These are phyloP conservation scores for Delphinella strobiligena DNA, from an alignment of 2,329 filamentous ascomycete species.

Conservation along the genomic window DNA sequence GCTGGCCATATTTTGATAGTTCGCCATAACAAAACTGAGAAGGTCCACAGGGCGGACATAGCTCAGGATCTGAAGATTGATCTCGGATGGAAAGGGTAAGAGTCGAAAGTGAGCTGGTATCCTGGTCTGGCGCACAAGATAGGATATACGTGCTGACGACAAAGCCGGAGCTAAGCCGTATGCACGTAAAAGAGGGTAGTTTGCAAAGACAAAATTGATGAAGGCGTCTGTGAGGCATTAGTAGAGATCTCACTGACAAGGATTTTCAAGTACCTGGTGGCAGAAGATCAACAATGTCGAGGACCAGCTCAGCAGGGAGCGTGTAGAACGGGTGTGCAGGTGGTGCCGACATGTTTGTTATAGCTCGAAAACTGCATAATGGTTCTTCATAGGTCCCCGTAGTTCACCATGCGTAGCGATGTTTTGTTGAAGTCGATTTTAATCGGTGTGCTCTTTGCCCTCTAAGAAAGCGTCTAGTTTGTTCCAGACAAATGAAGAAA, in stretches of 20 bases:
- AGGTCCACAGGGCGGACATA: slow-evolving; percentile 25
- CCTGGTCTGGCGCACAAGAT: slow-evolving; percentile 12
- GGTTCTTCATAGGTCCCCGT: too few species aligned
- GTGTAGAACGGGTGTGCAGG: slow-evolving; percentile 27
- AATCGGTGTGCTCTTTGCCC: slow-evolving; percentile 11
- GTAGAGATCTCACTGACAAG: background rate
- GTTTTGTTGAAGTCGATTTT: slow-evolving; percentile 3
- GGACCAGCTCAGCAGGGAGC: slow-evolving; percentile 35
- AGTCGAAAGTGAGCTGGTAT: slow-evolving; percentile 18
- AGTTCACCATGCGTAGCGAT: too few species aligned
- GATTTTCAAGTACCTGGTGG: slow-evolving; percentile 15
- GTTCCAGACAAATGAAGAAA: slow-evolving; percentile 34
- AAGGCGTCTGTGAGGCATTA: slow-evolving; percentile 19
- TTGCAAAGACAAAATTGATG: slow-evolving; percentile 34
- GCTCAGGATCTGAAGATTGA: slow-evolving; percentile 27
- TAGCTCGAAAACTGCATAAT: too few species aligned
- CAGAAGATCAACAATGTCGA: slow-evolving; percentile 31
- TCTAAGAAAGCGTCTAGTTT: slow-evolving; percentile 12
- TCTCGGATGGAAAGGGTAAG: slow-evolving; percentile 26
- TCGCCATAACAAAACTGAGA: slow-evolving; percentile 27
- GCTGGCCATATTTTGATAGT: slow-evolving; percentile 21
- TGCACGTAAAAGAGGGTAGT: slow-evolving; percentile 30
- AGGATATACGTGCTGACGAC: slow-evolving; percentile 16
- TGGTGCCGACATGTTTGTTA: too few species aligned
- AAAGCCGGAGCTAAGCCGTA: slow-evolving; percentile 25